These are phyloP conservation scores for Glebionis coronaria DNA, from an alignment of 129 eudicot genomes.

Conservation along the genomic window DNA sequence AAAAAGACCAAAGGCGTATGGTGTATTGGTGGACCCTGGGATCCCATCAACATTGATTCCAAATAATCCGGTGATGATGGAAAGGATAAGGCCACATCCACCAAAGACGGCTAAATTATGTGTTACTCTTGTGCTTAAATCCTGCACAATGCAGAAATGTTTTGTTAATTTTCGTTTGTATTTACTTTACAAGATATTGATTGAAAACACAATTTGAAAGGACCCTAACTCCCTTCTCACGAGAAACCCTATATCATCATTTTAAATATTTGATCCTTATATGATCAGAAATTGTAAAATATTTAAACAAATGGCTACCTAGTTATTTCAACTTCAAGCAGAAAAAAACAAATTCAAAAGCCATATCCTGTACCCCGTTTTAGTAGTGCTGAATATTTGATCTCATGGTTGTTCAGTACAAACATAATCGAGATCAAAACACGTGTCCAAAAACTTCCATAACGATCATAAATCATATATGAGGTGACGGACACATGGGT, in stretches of 20 bases:
- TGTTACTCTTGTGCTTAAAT: constrained; percentile 79
- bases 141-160: constrained; percentile 42
- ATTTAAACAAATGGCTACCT: neutral
- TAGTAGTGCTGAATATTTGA: neutral
- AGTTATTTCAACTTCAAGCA: neutral
- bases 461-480: neutral
- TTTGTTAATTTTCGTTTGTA: constrained; percentile 2
- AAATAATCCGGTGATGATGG: constrained; percentile 85
- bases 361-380: neutral
- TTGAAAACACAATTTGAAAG: too few relatives aligned
- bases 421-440: neutral
- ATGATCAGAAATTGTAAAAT: too few relatives aligned
- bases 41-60: constrained; percentile 94
- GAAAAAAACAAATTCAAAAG: neutral
- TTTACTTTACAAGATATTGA: constrained; percentile 5
- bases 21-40: constrained; percentile 66
- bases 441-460: neutral
- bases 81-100: constrained; percentile 83
- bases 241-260: neutral
- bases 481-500: neutral
- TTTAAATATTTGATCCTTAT: neutral
- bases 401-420: neutral
- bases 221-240: neutral
- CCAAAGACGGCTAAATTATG: constrained; percentile 90
- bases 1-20: constrained; percentile 84